Conservation (phyloP, 345 rosid genomes). For the Lumnitzera racemosa region DNA sequence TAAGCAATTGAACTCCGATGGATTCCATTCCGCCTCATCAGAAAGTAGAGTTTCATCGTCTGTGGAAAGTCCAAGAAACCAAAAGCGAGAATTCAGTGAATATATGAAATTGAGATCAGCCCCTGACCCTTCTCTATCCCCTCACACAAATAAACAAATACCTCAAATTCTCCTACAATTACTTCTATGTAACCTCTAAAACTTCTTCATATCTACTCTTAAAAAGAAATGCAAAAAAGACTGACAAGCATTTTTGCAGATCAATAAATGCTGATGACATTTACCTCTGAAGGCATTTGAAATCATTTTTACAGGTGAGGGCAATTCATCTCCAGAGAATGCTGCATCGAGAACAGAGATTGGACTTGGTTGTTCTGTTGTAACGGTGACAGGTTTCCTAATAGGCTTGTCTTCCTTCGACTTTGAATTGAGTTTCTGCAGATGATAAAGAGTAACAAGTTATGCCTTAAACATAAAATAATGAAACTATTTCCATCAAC, state of each 20-base stretch:
- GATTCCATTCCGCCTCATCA: slow-evolving; percentile 40
- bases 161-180: too few relatives aligned
- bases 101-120: background rate
- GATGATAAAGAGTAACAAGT: slow-evolving; percentile 18
- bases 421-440: slow-evolving; percentile 46
- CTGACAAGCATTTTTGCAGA: background rate
- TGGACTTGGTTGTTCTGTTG: slow-evolving; percentile 87
- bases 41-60: slow-evolving; percentile 37
- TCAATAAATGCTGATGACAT: background rate
- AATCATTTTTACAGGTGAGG: slow-evolving; percentile 77
- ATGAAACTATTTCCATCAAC: background rate
- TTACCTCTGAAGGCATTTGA: slow-evolving; percentile 61
- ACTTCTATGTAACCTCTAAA: too few relatives aligned
- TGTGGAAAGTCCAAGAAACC: slow-evolving; percentile 16
- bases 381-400: slow-evolving; percentile 28
- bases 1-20: slow-evolving; percentile 13
- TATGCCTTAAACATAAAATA: slow-evolving; percentile 1
- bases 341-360: slow-evolving; percentile 86
- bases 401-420: slow-evolving; percentile 19
- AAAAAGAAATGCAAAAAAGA: background rate
- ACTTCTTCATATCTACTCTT: too few relatives aligned
- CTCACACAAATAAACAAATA: background rate
- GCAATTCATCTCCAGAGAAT: slow-evolving; percentile 63
- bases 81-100: background rate
- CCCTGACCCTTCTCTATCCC: background rate